Percentiles rank a stretch among this genome's conserved stretches.
phyloP scores from a whole-genome alignment of 208 protist genomes.

The Leishmania braziliensis region DNA sequence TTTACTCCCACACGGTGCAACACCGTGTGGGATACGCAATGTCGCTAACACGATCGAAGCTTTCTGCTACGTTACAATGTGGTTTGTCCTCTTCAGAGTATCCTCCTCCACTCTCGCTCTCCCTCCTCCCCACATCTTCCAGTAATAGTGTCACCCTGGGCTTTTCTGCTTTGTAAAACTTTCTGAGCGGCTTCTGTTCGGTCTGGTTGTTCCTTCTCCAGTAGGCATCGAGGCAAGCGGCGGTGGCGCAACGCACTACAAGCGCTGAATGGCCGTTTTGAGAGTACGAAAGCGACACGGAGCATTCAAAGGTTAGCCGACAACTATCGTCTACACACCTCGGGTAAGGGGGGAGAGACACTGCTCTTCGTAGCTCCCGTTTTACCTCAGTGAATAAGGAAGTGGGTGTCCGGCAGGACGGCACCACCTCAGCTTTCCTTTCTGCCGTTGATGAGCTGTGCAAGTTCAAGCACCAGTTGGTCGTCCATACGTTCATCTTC shows the following conservation, averaged over 20 bases:
- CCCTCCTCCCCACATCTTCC: neutral
- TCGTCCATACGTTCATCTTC: slow-evolving; percentile 85
- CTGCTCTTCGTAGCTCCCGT: neutral
- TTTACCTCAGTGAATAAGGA: neutral
- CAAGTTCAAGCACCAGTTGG: slow-evolving; percentile 59
- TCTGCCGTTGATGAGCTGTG: slow-evolving; percentile 44
- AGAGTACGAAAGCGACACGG: neutral
- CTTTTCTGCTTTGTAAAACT: neutral
- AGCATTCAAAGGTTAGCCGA: neutral
- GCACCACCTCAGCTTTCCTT: slow-evolving; percentile 16
- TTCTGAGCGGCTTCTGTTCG: too few species aligned
- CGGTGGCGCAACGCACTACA: neutral
- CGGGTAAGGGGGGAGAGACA: neutral
- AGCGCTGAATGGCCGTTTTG: neutral
- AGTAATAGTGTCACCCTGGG: neutral
- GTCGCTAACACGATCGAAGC: neutral
- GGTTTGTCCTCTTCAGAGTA: neutral
- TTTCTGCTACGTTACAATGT: neutral
- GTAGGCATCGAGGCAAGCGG: neutral
- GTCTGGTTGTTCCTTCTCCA: neutral
- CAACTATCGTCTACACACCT: neutral
- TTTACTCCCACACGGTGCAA: neutral
- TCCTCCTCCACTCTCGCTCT: neutral
- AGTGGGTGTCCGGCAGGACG: neutral
- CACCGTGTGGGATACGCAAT: neutral